Evolutionary conservation across 2,329 filamentous ascomycete species (phyloP), one percentile per base, ranked within the genome.

Genomic region (Aspergillus flavus): DNA sequence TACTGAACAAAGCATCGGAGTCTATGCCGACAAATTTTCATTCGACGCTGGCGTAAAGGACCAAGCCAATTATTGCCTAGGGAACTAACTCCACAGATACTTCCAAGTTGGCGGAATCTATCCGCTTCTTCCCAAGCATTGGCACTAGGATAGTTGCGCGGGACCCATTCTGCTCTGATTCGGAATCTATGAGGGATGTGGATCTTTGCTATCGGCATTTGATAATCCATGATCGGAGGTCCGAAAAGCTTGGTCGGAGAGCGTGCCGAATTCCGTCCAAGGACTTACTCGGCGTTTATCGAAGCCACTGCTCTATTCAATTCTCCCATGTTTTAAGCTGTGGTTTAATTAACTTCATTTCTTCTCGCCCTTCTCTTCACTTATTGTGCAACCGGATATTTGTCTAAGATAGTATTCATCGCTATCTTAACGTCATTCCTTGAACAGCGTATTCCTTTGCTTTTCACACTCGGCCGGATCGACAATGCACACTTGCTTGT

Each of bases 21-120:
- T 46, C 28, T 41, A 60, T 60, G 61, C 65, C 61, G 61, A 67
- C 55, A 32, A 23, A 14, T 32, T 58, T 36, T 43, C 41, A 52
- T 26, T 43, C 54, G 46, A 50, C 26, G 16, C 26, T n/a, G 14
- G 16, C 5, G 5, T 4, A 28, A 36, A 3, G 45, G 23, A 19
- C 12, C 14, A 19, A 14, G 26, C 46, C 26, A 26, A 30, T 28
- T 16, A 9, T 30, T 50, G 46, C 46, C 23, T 26, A 50, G 11
- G 26, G 16, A 12, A 11, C 11, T 11, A 26, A 50, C 26, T 50
- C 16, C 46, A 50, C 46, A 30, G 46, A 50, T 19, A n/a, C 46
- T 30, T 36, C 14, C 14, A 36, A 36, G 34, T 16, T 48, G 45
- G 45, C 23, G 14, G n/a, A 50, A 10, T 39, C 39, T 11, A 36